These are phyloP conservation scores for Iris pallida DNA, from an alignment of 116 monocot species.

Conservation along the genomic window DNA sequence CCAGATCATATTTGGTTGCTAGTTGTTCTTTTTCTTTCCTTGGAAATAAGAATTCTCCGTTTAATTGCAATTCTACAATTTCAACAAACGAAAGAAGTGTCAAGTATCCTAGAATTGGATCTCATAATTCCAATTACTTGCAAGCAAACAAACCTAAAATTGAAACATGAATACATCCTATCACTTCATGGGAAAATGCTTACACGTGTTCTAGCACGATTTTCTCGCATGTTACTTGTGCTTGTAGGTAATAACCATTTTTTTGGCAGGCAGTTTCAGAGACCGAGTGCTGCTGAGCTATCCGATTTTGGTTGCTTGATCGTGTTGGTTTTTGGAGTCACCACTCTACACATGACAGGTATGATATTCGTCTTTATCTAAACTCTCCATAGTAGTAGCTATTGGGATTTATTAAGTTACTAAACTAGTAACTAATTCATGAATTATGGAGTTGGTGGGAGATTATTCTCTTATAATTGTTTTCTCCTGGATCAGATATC, in stretches of 20 bases:
- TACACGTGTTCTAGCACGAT: background rate
- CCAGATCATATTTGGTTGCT: too few relatives aligned
- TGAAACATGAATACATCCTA: too few relatives aligned
- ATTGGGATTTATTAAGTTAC: background rate
- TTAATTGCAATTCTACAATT: too few relatives aligned
- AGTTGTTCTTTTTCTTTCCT: too few relatives aligned
- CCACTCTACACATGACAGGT: slow-evolving; percentile 75
- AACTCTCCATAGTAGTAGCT: background rate
- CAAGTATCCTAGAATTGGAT: too few relatives aligned
- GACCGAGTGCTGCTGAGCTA: slow-evolving; percentile 78
- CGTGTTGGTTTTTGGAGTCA: slow-evolving; percentile 66
- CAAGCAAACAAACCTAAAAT: too few relatives aligned
- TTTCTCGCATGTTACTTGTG: background rate
- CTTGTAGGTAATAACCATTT: background rate
- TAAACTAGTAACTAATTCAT: background rate
- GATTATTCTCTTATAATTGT: background rate
- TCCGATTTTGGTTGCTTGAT: slow-evolving; percentile 89
- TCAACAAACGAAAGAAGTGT: too few relatives aligned
- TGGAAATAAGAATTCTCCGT: too few relatives aligned
- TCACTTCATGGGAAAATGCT: too few relatives aligned
- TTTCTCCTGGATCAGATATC: slow-evolving; percentile 61
- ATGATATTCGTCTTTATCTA: slow-evolving; percentile 5
- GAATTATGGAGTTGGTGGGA: background rate
- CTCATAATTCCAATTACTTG: too few relatives aligned
- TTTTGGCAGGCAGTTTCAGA: slow-evolving; percentile 69